A percentile compares a stretch with the other conserved stretches of the same genome.
Evolutionary conservation across 768 basidiomycete species (phyloP).

Genomic region (Boletus huronensis): DNA sequence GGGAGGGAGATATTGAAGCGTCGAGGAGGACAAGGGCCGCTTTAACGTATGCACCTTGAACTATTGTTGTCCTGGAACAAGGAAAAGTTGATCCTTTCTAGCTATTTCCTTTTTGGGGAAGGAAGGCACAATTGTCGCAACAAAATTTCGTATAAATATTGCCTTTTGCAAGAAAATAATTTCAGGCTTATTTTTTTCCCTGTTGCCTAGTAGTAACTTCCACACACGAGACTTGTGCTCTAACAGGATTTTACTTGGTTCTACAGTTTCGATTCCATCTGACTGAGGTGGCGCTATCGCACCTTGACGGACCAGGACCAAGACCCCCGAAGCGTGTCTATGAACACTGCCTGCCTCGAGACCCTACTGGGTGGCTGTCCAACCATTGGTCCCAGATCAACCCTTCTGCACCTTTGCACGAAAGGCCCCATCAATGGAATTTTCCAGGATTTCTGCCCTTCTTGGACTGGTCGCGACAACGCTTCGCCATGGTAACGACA

Average conservation of each 20-base stretch:
- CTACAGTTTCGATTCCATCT: no score
- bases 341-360: no score
- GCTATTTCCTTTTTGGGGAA: conserved; percentile 1
- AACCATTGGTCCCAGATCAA: no score
- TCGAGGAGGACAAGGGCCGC: conserved; percentile 13
- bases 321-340: no score
- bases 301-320: no score
- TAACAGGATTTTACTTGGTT: no score
- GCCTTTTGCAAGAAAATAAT: not conserved
- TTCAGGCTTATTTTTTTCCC: not conserved
- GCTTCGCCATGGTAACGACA: not conserved
- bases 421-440: no score
- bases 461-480: not conserved
- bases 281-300: no score
- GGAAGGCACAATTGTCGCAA: no score
- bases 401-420: not conserved
- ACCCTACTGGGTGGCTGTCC: no score
- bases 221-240: not conserved
- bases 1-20: not conserved
- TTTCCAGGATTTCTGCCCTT: not conserved
- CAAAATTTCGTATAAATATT: no score
- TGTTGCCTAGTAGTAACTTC: no score
- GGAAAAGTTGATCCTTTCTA: not conserved
- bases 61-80: conserved; percentile 24
- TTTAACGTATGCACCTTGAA: conserved; percentile 2